Evolutionary conservation across 257 asterid genomes (phyloP), one percentile per base, ranked within the genome.

Genomic region (Nicotiana paniculata): DNA sequence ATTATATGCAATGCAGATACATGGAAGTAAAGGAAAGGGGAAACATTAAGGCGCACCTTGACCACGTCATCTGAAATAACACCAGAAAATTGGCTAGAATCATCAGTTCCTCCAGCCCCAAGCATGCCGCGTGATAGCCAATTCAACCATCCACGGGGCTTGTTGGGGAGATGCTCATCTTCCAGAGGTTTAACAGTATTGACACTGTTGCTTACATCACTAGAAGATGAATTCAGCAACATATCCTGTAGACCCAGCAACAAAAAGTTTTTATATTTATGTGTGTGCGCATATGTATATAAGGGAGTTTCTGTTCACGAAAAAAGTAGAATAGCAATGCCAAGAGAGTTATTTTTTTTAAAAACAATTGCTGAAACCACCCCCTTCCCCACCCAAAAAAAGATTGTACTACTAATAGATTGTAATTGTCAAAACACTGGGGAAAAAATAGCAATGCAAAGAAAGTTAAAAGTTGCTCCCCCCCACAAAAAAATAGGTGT

Each of bases 81-180:
- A 81, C 99, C 99, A 61, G 98, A 94, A 88, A 96, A 96, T 78
- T 92, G 97, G 90, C 91, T 86, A 67, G 97, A 91, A 85, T 91
- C 97, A 85, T 91, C 93, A 74, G 99, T 94, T 80, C 99, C 99
- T 28, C 97, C 97, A 81, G 98, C 99, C 83, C 99, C 99, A 84
- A 96, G 97, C 97, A 96, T 90, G 82, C 99, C 99, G 82, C 92
- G 93, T 51, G 99, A 96, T 81, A 96, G 87, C 99, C 99, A 96
- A 86, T 96, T 94, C 85, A 96, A 89, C 99, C 99, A 96, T 85
- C 98, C 98, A 69, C 97, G 97, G 66, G 96, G 92, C 89, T 91
- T 96, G 91, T 86, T 86, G 75, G 90, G 84, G 78, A 89, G 84
- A 66, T 85, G 95, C 77, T 89, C 95, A 83, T 91, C 97, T 62